These are phyloP conservation scores for Vigna unguiculata DNA, from an alignment of 306 rosid genomes.

Conservation along the genomic window DNA sequence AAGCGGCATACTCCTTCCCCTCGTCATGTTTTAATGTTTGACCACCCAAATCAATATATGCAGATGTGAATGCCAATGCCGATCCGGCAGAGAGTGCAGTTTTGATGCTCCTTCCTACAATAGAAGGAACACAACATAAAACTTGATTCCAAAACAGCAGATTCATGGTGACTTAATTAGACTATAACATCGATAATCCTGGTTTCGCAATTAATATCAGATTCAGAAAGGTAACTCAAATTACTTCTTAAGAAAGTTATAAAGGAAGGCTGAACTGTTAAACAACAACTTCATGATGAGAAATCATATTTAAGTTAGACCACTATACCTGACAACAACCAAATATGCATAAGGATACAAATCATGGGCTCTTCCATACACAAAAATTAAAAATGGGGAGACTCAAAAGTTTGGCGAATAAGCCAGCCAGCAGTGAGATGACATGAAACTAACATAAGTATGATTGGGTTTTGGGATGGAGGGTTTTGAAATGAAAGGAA, in stretches of 20 bases:
- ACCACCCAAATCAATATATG: constrained; percentile 76
- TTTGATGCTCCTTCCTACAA: constrained; percentile 80
- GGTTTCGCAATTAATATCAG: constrained; percentile 8
- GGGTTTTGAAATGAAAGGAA: neutral
- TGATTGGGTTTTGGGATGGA: neutral
- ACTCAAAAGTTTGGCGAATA: neutral
- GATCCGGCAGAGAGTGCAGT: constrained; percentile 92
- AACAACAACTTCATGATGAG: neutral
- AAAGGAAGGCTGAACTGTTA: neutral
- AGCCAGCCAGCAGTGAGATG: neutral
- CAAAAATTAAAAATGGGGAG: constrained; percentile 14
- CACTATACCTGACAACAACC: neutral
- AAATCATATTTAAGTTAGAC: constrained; percentile 6
- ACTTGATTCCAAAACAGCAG: constrained; percentile 25
- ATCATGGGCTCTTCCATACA: constrained; percentile 15
- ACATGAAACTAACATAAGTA: neutral
- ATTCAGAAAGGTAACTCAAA: constrained; percentile 6
- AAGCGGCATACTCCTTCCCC: constrained; percentile 91
- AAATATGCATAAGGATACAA: neutral
- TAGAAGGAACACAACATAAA: constrained; percentile 42
- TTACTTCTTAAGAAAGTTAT: neutral
- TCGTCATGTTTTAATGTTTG: constrained; percentile 76
- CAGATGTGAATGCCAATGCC: constrained; percentile 85
- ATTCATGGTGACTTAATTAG: neutral
- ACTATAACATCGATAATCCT: neutral